Evolutionary conservation across 495 filamentous ascomycete genomes (phyloP), one percentile per base, ranked within the genome.

Genomic region (Tuber magnatum): DNA sequence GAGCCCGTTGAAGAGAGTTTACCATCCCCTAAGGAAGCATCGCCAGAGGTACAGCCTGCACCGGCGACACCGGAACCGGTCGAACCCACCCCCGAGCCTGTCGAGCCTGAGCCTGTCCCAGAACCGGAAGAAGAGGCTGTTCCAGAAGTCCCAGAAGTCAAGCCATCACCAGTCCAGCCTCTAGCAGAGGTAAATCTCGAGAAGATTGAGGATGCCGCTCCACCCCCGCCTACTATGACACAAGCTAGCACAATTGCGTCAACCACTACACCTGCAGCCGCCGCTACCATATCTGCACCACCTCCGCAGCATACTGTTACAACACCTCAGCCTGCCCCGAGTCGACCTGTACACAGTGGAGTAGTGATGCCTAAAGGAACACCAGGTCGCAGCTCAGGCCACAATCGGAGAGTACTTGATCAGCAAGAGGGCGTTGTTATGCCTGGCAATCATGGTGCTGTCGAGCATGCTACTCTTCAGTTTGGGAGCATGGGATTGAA

Each of bases 341-440:
- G 56, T 35, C 56, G 56, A 65, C 56, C 56, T 18, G 56, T 65
- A 5, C 84, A 90, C 71, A 88, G 90, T 76, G 91, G 91, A 71
- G 95, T 89, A 81, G 92, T 90, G 32, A 86, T 79, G 76, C 77
- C 92, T 10, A 82, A 81, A 43, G 73, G 72, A 24, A 82, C 80
- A 24, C 80, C 82, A 48, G 77, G 74, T 16, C 87, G 93, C 43
- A 92, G 90, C 79, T 92, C 90, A 81, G 90, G 94, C 82, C 8
- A 65, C 28, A 65, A 35, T 7, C 90, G 94, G 41, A 90, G 92
- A 77, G 88, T 97, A 65, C 87, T 96, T 80, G 94, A 97, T 77
- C 95, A 99, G 81, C 94, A 94, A 82, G 96, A 99, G 83, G 93
- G 94, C 28, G 95, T 99, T 48, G 92, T 97, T 71, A 98, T 99